Percentiles rank a stretch among this genome's conserved stretches.
phyloP scores from a whole-genome alignment of 1,284 basidiomycete species.

The Cutaneotrichosporon mucoides region DNA sequence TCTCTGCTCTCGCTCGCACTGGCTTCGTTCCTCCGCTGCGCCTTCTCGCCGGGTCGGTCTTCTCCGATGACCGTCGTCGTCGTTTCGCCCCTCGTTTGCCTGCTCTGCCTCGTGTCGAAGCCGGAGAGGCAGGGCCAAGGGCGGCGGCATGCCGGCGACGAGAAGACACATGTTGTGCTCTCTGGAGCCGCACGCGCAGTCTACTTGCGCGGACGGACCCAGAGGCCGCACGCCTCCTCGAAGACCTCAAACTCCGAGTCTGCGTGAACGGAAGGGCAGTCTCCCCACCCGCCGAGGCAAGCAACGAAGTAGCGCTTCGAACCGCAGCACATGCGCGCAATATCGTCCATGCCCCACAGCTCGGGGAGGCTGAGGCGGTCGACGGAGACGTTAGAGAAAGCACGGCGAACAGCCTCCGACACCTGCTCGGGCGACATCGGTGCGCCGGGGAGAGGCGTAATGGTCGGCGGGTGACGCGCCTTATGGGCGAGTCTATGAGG shows the following conservation, averaged over 20 bases:
- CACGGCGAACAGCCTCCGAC: slow-evolving; percentile 54
- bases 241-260: slow-evolving; percentile 4
- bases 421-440: slow-evolving; percentile 53
- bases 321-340: slow-evolving; percentile 64
- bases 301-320: slow-evolving; percentile 41
- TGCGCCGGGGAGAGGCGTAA: slow-evolving; percentile 36
- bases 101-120: no score
- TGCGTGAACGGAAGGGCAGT: slow-evolving; percentile 21
- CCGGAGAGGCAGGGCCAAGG: no score
- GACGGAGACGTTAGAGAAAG: slow-evolving; percentile 56
- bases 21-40: no score
- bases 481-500: slow-evolving; percentile 53
- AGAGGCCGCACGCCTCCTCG: slow-evolving; percentile 5
- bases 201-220: background rate
- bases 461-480: slow-evolving; percentile 53
- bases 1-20: no score
- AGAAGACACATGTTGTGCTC: no score
- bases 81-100: no score
- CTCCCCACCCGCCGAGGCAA: slow-evolving; percentile 45
- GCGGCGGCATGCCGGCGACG: no score
- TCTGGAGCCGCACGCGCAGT: no score
- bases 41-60: no score
- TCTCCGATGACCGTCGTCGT: no score
- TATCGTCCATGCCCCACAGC: slow-evolving; percentile 63
- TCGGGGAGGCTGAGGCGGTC: slow-evolving; percentile 57